These are phyloP conservation scores for Kwoniella shandongensis DNA, from an alignment of 768 basidiomycete genomes.

Conservation along the genomic window DNA sequence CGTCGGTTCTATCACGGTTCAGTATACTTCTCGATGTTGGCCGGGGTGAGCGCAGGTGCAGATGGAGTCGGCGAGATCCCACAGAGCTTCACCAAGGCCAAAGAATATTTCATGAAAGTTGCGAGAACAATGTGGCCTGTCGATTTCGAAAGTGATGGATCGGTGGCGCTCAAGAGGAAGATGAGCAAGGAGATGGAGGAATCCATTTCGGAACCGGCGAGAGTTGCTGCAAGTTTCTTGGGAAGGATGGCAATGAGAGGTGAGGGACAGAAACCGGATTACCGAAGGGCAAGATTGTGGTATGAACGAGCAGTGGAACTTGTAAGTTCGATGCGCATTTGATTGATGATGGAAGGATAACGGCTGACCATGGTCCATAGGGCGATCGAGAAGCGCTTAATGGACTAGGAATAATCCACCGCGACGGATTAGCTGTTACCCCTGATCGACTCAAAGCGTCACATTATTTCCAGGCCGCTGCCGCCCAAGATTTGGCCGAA, in stretches of 20 bases:
- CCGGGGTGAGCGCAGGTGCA: slow-evolving; percentile 81
- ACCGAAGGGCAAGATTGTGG: slow-evolving; percentile 81
- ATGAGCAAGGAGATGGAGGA: slow-evolving; percentile 54
- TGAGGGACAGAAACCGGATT: slow-evolving; percentile 81
- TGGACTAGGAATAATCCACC: slow-evolving; percentile 83
- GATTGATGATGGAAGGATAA: not conserved
- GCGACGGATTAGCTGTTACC: slow-evolving; percentile 78
- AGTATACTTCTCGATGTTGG: slow-evolving; percentile 69
- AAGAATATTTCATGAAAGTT: slow-evolving; percentile 78
- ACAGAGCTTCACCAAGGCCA: slow-evolving; percentile 72
- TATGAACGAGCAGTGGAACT: slow-evolving; percentile 71
- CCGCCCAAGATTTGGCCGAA: slow-evolving; percentile 84
- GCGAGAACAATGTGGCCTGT: slow-evolving; percentile 80
- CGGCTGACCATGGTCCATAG: slow-evolving; percentile 34
- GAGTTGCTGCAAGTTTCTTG: slow-evolving; percentile 79
- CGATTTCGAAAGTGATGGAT: slow-evolving; percentile 36
- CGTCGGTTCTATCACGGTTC: slow-evolving; percentile 95
- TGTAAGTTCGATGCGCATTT: slow-evolving; percentile 27
- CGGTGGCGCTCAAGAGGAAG: slow-evolving; percentile 40
- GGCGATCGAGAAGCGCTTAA: slow-evolving; percentile 87
- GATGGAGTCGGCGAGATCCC: slow-evolving; percentile 90
- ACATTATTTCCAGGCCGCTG: slow-evolving; percentile 71
- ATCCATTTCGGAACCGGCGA: slow-evolving; percentile 63
- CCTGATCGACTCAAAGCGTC: slow-evolving; percentile 67
- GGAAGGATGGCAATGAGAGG: slow-evolving; percentile 93